Evolutionary conservation across 1,284 basidiomycete species (phyloP).

Genomic region (Ustilago bromivora): DNA sequence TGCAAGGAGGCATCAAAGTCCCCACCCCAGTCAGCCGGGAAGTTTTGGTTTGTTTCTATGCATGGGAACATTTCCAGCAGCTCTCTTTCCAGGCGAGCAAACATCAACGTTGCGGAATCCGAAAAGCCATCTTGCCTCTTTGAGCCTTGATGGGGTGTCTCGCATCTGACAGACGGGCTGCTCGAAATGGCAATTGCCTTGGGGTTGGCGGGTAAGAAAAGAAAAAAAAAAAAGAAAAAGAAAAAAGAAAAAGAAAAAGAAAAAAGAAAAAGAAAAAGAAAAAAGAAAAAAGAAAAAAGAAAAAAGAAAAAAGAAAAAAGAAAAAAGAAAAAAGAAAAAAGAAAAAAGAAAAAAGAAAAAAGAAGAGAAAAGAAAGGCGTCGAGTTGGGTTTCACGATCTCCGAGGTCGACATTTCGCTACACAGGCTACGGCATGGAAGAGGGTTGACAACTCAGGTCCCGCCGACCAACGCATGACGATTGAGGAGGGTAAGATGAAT

Average conservation of each 20-base stretch:
- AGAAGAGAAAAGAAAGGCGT: not conserved
- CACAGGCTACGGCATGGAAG: not conserved
- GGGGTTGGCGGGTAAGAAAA: not conserved
- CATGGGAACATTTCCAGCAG: constrained; percentile 7
- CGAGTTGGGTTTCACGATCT: not conserved
- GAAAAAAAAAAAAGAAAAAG: fast-evolving
- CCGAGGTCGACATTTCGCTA: not conserved
- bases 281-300: too few relatives aligned
- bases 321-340: not conserved
- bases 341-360: too few relatives aligned
- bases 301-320: not conserved
- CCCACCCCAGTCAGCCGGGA: not conserved
- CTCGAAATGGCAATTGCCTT: not conserved
- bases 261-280: fast-evolving
- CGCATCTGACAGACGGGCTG: not conserved
- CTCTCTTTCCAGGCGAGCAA: not conserved
- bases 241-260: not conserved
- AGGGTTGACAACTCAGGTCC: not conserved
- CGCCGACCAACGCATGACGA: not conserved
- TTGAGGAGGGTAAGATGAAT: not conserved
- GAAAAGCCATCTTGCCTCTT: not conserved
- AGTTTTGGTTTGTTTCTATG: not conserved
- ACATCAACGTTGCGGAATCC: not conserved
- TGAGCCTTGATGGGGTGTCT: not conserved
- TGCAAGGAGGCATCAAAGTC: not conserved